phyloP scores from a whole-genome alignment of 768 basidiomycete genomes.

The Leucosporidium scottii region DNA sequence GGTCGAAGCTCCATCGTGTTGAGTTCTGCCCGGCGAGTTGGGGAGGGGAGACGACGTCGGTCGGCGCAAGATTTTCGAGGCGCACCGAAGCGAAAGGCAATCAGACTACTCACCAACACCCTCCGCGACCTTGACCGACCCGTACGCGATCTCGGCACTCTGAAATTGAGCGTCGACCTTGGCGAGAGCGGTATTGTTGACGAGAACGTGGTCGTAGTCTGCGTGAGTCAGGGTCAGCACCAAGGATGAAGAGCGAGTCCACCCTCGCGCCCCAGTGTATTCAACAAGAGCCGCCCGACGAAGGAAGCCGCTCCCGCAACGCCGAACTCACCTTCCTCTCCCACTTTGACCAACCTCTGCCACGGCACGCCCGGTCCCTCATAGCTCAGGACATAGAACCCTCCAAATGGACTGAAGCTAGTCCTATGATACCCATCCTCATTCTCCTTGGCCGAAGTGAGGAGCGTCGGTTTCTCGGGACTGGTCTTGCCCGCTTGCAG shows the following conservation, averaged over 20 bases:
- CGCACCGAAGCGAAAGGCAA: too few relatives aligned
- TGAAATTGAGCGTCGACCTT: slow-evolving; percentile 62
- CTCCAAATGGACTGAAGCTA: slow-evolving; percentile 74
- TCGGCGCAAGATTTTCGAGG: too few relatives aligned
- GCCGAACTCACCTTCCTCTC: slow-evolving; percentile 46
- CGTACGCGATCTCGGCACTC: slow-evolving; percentile 59
- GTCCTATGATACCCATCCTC: slow-evolving; percentile 53
- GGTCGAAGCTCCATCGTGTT: slow-evolving; percentile 88
- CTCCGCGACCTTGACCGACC: slow-evolving; percentile 63
- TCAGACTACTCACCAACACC: not conserved
- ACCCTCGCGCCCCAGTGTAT: too few relatives aligned
- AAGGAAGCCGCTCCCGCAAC: not conserved
- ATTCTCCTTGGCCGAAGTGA: slow-evolving; percentile 39
- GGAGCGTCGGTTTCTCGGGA: slow-evolving; percentile 20
- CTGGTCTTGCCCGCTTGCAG: not conserved
- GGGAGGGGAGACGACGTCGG: too few relatives aligned
- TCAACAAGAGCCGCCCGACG: too few relatives aligned
- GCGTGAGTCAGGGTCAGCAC: not conserved
- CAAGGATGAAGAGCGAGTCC: too few relatives aligned
- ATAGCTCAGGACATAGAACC: slow-evolving; percentile 75
- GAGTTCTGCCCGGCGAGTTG: slow-evolving; percentile 11
- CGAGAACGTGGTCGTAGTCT: slow-evolving; percentile 58
- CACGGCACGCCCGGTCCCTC: slow-evolving; percentile 75
- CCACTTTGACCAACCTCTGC: slow-evolving; percentile 67
- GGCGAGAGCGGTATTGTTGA: slow-evolving; percentile 61